These are phyloP conservation scores for Fusarium temperatum DNA, from an alignment of 2,329 filamentous ascomycete genomes.

Conservation along the genomic window DNA sequence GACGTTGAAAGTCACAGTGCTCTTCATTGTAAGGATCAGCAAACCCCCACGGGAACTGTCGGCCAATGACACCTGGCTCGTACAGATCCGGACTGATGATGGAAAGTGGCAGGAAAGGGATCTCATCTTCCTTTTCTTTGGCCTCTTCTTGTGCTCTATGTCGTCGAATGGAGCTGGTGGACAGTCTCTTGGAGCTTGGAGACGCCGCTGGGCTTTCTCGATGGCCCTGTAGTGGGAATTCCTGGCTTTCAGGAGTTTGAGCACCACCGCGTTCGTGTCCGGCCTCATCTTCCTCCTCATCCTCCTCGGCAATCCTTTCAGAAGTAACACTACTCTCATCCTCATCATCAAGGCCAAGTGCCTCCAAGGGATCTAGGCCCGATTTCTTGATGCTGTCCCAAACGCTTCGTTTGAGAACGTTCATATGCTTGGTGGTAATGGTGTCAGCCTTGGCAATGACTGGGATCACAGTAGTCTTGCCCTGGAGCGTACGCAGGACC, in stretches of 20 bases:
- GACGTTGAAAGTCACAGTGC: conserved; percentile 91
- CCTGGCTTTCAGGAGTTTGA: conserved; percentile 45
- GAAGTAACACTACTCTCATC: conserved; percentile 68
- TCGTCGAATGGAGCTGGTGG: conserved; percentile 56
- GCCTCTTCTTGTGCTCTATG: conserved; percentile 57
- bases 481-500: conserved; percentile 85
- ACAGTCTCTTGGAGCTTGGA: conserved; percentile 57
- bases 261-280: conserved; percentile 32
- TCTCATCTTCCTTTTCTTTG: conserved; percentile 62
- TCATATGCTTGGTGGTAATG: conserved; percentile 95
- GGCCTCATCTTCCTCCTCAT: conserved; percentile 44
- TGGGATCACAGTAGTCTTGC: conserved; percentile 94
- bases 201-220: conserved; percentile 44
- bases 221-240: conserved; percentile 51
- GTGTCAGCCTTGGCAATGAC: conserved; percentile 97
- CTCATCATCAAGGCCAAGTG: conserved; percentile 82
- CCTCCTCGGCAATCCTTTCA: conserved; percentile 65
- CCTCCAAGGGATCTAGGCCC: conserved; percentile 87
- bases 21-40: conserved; percentile 90
- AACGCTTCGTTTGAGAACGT: conserved; percentile 87
- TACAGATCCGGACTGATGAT: conserved; percentile 95
- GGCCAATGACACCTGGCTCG: conserved; percentile 80
- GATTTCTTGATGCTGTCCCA: conserved; percentile 88
- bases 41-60: conserved; percentile 96
- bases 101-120: conserved; percentile 84